phyloP scores from a whole-genome alignment of 306 rosid genomes.

The Fragaria ananassa region DNA sequence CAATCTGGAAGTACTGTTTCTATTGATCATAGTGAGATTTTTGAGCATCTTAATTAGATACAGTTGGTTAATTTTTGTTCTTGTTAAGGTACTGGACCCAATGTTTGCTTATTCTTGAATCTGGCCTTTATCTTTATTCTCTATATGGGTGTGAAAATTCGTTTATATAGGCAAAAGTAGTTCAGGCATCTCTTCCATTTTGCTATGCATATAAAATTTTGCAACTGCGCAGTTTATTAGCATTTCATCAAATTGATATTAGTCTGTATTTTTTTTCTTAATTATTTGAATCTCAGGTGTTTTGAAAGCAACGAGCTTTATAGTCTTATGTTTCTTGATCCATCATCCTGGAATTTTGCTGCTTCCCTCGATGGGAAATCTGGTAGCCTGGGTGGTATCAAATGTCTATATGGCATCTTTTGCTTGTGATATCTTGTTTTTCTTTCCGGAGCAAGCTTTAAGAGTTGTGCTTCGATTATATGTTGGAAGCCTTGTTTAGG shows the following conservation, averaged over 20 bases:
- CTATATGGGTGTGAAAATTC: background rate
- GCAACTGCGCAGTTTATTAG: background rate
- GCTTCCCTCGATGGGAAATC: background rate
- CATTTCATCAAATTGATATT: background rate
- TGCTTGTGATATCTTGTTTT: background rate
- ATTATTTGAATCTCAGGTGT: background rate
- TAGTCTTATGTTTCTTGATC: background rate
- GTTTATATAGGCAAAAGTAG: conserved; percentile 4
- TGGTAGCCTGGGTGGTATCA: background rate
- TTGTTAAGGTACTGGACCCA: conserved; percentile 38
- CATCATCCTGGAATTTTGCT: background rate
- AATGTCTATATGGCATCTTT: background rate
- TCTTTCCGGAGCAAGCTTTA: background rate
- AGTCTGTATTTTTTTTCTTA: background rate
- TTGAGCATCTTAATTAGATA: conserved; percentile 45
- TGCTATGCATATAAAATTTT: background rate
- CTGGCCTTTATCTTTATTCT: conserved; percentile 25
- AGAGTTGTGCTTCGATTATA: background rate
- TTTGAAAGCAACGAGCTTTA: background rate
- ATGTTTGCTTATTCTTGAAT: conserved; percentile 36
- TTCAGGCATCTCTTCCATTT: background rate
- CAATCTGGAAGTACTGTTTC: conserved; percentile 23
- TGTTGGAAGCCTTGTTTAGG: background rate
- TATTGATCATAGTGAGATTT: conserved; percentile 27
- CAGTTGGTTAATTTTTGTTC: conserved; percentile 45